These are phyloP conservation scores for Plasmopara halstedii DNA, from an alignment of 352 stramenopile genomes.

Conservation along the genomic window DNA sequence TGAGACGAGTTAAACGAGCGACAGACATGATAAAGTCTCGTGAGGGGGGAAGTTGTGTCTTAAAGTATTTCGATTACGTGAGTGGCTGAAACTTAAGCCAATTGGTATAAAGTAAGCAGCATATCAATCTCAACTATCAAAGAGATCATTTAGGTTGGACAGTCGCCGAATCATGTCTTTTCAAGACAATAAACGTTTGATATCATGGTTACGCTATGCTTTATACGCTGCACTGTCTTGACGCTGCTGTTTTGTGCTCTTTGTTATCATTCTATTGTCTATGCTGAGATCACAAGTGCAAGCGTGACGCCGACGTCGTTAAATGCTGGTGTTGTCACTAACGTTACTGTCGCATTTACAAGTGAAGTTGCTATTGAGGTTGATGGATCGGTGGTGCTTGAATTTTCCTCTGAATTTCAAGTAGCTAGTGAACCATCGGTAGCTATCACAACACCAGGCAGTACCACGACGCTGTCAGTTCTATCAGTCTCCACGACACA, in stretches of 20 bases:
- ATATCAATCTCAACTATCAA: background rate
- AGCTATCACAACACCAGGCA: conserved; percentile 3
- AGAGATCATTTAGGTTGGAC: too few relatives aligned
- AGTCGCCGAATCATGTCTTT: too few relatives aligned
- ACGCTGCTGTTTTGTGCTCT: conserved; percentile 2
- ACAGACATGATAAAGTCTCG: conserved; percentile 15
- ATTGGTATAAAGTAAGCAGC: background rate
- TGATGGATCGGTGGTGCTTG: conserved; percentile 16
- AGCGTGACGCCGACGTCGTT: conserved; percentile 20
- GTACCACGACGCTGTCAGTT: conserved; percentile 26
- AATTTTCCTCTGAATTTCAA: conserved; percentile 27
- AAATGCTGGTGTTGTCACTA: conserved; percentile 11
- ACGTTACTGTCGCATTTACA: conserved; percentile 24
- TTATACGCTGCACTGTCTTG: background rate
- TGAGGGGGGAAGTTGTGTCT: background rate
- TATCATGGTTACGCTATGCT: conserved; percentile 8
- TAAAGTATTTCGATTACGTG: conserved; percentile 11
- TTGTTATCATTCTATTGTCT: background rate
- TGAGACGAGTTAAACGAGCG: conserved; percentile 35
- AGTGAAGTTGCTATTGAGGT: conserved; percentile 16
- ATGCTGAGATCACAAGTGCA: conserved; percentile 15
- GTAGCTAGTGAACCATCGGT: conserved; percentile 11
- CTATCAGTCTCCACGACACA: conserved; percentile 10
- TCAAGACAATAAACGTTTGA: background rate
- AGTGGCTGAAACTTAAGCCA: background rate